phyloP scores from a whole-genome alignment of 805 yeast species.

The Ogataea trehaloabstinens region DNA sequence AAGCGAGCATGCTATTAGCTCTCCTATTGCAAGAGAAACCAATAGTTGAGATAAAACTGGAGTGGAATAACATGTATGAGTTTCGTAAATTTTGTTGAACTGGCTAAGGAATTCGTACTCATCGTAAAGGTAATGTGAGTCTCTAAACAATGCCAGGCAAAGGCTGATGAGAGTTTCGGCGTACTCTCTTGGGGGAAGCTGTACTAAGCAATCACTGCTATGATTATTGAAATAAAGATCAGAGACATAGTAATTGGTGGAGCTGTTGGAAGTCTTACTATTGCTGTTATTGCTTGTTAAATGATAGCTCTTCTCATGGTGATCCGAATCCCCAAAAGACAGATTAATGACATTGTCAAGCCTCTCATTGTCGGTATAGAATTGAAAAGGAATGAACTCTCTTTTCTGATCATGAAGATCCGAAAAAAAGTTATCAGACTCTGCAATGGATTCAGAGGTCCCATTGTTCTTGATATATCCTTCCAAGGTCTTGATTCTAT shows the following conservation, averaged over 20 bases:
- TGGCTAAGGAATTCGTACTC: constrained; percentile 18
- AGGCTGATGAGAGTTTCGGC: constrained; percentile 16
- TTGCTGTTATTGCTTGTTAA: constrained; percentile 1
- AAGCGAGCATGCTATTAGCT: constrained; percentile 20
- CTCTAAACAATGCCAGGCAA: constrained; percentile 18
- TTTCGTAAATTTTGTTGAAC: constrained; percentile 20
- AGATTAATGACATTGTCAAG: constrained; percentile 25
- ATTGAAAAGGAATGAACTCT: constrained; percentile 19
- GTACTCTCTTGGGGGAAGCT: constrained; percentile 16
- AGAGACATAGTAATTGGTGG: constrained; percentile 18
- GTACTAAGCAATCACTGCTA: constrained; percentile 6
- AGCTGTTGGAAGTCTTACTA: constrained; percentile 2
- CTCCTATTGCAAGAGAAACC: constrained; percentile 27
- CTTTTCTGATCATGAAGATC: constrained; percentile 14
- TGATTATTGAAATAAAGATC: constrained; percentile 16
- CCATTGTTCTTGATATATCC: constrained; percentile 9
- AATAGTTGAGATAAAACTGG: constrained; percentile 16
- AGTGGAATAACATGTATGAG: constrained; percentile 18
- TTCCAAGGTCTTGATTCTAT: constrained; percentile 25
- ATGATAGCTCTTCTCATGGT: constrained; percentile 9
- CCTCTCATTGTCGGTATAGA: constrained; percentile 20
- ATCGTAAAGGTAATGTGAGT: constrained; percentile 26
- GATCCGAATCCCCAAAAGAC: constrained; percentile 28
- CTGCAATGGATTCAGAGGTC: constrained; percentile 3
- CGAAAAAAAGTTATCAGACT: constrained; percentile 1